These are phyloP conservation scores for Monosporascus sp. DNA, from an alignment of 2,329 filamentous ascomycete genomes.

Conservation along the genomic window DNA sequence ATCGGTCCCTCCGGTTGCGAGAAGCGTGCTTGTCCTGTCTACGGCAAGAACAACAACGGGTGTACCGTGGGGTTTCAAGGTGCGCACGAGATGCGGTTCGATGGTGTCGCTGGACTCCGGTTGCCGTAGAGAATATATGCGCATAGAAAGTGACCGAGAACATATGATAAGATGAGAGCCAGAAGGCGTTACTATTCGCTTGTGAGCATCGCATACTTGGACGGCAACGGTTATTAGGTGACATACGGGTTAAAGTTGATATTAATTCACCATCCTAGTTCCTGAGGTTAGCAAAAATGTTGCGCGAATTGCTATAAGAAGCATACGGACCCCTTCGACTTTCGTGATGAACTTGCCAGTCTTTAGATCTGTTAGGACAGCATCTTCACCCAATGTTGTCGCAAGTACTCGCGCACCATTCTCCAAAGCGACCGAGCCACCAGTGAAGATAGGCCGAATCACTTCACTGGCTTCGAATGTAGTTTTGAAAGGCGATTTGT, in stretches of 20 bases:
- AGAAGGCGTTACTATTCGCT: constrained; percentile 68
- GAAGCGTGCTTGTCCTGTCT: constrained; percentile 79
- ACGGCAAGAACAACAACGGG: constrained; percentile 83
- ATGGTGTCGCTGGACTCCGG: constrained; percentile 53
- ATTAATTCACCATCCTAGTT: constrained; percentile 70
- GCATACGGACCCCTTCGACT: constrained; percentile 71
- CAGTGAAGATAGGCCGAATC: constrained; percentile 90
- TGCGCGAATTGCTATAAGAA: constrained; percentile 4
- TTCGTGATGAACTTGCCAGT: constrained; percentile 77
- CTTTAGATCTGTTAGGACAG: constrained; percentile 75
- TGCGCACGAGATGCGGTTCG: constrained; percentile 65
- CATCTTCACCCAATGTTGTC: constrained; percentile 88
- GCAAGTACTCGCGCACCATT: constrained; percentile 76
- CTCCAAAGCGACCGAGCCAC: constrained; percentile 80
- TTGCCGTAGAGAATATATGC: constrained; percentile 70
- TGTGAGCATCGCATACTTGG: constrained; percentile 14
- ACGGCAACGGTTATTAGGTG: neutral
- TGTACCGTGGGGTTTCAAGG: constrained; percentile 82
- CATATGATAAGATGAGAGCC: constrained; percentile 85
- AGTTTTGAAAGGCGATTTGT: constrained; percentile 66
- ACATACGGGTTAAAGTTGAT: constrained; percentile 63
- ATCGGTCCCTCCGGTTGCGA: constrained; percentile 90
- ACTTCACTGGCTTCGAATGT: constrained; percentile 82
- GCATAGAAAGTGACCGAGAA: constrained; percentile 93
- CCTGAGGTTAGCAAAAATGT: constrained; percentile 15